Base-by-base conservation (phyloP, 148 eudicot species). In the Camellia lanceoleosa region DNA sequence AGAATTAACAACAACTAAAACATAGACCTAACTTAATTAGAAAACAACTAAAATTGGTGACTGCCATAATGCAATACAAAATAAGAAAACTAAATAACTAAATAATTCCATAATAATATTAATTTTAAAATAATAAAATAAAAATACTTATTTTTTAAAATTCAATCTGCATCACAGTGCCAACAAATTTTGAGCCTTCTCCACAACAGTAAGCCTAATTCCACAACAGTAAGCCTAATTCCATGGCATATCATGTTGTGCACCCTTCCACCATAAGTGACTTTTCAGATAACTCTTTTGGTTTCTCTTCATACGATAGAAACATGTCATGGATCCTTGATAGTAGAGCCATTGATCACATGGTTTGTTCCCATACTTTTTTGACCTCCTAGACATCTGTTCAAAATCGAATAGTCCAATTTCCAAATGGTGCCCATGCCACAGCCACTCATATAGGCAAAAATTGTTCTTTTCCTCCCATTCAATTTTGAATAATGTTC, bases 281-380 rank as follows among this genome's bases (percentile, higher is more conserved):
- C n/a, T 5, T 60, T 7, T 74, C 52, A 74, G 66, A 65, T 74
- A 74, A 15, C 44, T 5, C 77, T 13, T 5, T 58, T 14, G 56
- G 66, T 74, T 64, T 65, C 5, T 19, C 2, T 58, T 80, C 11
- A 44, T 51, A 49, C 7, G 38, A 12, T 54, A 7, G 44, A 61
- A 6, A 62, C 19, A 77, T 41, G 7, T 38, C 6, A 59, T 75
- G 78, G 68, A 60, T 75, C 38, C 20, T 75, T 15, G 78, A 75
- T 15, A 75, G 14, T 5, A 54, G 78, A 1, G 66, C 54, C n/a
- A 75, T 67, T 0, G 78, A 75, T 42, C 78, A 75, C 20, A 75
- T 75, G 78, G 47, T 75, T 18, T 59, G 55, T 12, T 58, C 67
- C 5, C 23, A 30, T 59, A 42, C 18, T 5, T 9, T 75, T 12